Evolutionary conservation across 495 filamentous ascomycete genomes (phyloP), one percentile per base, ranked within the genome.

Genomic region (Podospora australis): DNA sequence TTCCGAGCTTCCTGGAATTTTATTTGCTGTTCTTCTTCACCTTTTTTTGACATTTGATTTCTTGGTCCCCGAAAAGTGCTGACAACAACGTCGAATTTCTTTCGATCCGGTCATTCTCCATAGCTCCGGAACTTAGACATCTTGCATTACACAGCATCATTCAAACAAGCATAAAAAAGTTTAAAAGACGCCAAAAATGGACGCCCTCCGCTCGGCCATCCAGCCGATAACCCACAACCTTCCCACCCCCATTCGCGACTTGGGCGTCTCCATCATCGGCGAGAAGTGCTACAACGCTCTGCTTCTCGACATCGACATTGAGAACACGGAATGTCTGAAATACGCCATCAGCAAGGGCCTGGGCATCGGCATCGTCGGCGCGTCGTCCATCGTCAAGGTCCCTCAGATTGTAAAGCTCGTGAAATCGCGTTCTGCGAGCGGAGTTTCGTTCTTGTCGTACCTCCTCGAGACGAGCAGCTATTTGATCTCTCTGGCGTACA

Each of bases 351-450:
- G 87, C 56, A 97, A 97, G 70, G 87, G 74, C 10, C 83, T 98
- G 39, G 92, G 92, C 34, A 81, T 96, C 49, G 91, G 81, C 64
- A 98, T 97, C 68, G 85, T 98, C 58, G 82, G 78, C 50, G 85
- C 88, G 28, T 88, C 85, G 47, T 78, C 87, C 24, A 79, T 96
- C 55, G 87, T 98, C 70, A 98, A 98, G 72, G 78, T 98, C 39
- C 91, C 92, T 0, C 92, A 96, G 69, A 90, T 97, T 66, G 63
- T 96, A 65, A 96, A 96, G 73, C 81, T 96, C 41, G 67, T 94
- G 56, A 66, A 72, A 54, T 90, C 90, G 26, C 74, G 80, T 45
- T 94, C 87, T 22, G 81, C 87, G 7, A 77, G 77, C 44, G 92
- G 91, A 56, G 76, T 97, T 49, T 87, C 82, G 48, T 95, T 96